Evolutionary conservation across 2,329 filamentous ascomycete genomes (phyloP).

Genomic region (Claviceps fusiformis): DNA sequence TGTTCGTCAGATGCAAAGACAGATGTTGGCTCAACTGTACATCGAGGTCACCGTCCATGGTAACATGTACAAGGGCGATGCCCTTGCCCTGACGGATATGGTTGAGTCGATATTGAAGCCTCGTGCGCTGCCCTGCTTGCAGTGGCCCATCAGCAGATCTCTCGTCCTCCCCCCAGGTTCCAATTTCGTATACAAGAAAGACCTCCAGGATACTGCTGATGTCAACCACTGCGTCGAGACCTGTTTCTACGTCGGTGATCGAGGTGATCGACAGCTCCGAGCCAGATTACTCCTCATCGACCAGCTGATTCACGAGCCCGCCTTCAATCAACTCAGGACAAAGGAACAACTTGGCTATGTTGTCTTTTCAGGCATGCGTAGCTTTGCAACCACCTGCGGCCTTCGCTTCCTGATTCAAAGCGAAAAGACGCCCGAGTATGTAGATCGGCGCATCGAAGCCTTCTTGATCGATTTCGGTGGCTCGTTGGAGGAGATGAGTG

Average conservation of each 20-base stretch:
- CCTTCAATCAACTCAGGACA: constrained; percentile 86
- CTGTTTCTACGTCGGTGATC: constrained; percentile 56
- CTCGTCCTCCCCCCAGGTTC: constrained; percentile 65
- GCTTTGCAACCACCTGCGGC: constrained; percentile 63
- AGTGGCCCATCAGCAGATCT: constrained; percentile 69
- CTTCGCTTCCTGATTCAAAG: constrained; percentile 90
- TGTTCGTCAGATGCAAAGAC: constrained; percentile 63
- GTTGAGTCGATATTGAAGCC: constrained; percentile 68
- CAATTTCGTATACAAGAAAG: constrained; percentile 73
- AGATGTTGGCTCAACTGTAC: constrained; percentile 70
- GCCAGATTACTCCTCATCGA: constrained; percentile 71
- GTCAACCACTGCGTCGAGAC: constrained; percentile 81
- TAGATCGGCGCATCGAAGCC: constrained; percentile 76
- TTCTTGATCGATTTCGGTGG: constrained; percentile 60
- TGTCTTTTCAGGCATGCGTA: constrained; percentile 68
- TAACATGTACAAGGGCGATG: constrained; percentile 90
- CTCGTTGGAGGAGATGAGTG: constrained; percentile 60
- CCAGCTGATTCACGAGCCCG: constrained; percentile 85
- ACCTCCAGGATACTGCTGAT: constrained; percentile 73
- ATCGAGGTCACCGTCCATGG: constrained; percentile 83
- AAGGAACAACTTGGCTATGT: constrained; percentile 98
- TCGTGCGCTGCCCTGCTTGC: constrained; percentile 55
- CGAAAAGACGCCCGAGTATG: constrained; percentile 68
- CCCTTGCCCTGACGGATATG: constrained; percentile 69
- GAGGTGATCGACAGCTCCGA: constrained; percentile 53